Evolutionary conservation across 2,329 filamentous ascomycete species (phyloP).

Genomic region (Massarina eburnea): DNA sequence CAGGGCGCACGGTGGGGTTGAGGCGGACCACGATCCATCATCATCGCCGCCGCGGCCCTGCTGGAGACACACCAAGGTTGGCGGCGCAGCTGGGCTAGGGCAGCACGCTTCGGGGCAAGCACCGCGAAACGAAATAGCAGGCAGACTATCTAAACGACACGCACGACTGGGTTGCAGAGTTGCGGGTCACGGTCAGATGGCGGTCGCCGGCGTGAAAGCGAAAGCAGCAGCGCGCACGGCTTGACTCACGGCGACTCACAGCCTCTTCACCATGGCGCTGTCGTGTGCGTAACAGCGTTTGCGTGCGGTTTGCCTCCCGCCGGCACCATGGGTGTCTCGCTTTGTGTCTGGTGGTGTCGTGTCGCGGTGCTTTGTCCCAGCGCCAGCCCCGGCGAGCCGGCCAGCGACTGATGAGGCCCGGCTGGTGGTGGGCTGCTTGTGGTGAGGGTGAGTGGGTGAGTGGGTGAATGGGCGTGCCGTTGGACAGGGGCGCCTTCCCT

Average conservation of each 20-base stretch:
- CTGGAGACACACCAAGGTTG: no score
- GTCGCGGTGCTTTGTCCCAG: no score
- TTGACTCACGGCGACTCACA: no score
- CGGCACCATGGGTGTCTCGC: not conserved
- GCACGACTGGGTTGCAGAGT: conserved; percentile 5
- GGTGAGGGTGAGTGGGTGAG: no score
- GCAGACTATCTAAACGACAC: conserved; percentile 9
- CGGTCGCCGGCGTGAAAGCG: conserved; percentile 15
- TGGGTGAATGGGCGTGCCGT: not conserved
- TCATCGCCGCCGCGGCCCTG: not conserved
- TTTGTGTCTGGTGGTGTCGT: not conserved
- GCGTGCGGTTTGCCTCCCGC: not conserved
- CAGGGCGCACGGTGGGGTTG: conserved; percentile 10
- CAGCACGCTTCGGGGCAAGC: conserved; percentile 8
- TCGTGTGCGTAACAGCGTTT: not conserved
- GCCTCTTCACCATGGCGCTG: not conserved
- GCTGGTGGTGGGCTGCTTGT: not conserved
- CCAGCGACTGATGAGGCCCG: no score
- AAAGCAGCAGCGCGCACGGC: not conserved
- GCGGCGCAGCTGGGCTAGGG: not conserved
- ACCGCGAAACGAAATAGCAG: conserved; percentile 1
- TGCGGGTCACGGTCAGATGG: conserved; percentile 28
- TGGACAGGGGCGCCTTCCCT: conserved; percentile 10
- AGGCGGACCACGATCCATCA: conserved; percentile 3
- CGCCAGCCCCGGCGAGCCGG: no score